Evolutionary conservation across 2,329 filamentous ascomycete species (phyloP).

Genomic region (Elsinoe perseae): DNA sequence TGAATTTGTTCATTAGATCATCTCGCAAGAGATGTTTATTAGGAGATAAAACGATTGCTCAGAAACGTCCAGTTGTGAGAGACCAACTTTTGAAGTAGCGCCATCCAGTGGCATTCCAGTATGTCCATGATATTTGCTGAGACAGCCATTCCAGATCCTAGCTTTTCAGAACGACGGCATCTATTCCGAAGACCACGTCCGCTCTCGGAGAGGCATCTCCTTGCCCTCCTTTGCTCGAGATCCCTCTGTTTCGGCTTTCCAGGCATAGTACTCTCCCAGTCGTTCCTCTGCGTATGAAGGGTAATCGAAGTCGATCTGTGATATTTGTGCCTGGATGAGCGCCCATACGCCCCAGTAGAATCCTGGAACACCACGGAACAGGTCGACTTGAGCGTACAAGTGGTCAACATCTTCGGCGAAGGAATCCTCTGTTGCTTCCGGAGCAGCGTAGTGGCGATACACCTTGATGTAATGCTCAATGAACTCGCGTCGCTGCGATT

Average conservation of each 20-base stretch:
- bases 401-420: slow-evolving; percentile 40
- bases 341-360: slow-evolving; percentile 94
- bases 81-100: slow-evolving; percentile 8
- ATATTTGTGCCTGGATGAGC: slow-evolving; percentile 87
- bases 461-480: slow-evolving; percentile 72
- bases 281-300: slow-evolving; percentile 79
- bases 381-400: slow-evolving; percentile 73
- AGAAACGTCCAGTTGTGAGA: neutral
- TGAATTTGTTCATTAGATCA: neutral
- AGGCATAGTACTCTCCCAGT: slow-evolving; percentile 86
- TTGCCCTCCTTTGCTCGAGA: slow-evolving; percentile 47
- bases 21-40: neutral
- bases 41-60: neutral
- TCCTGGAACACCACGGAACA: slow-evolving; percentile 80
- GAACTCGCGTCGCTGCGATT: slow-evolving; percentile 68
- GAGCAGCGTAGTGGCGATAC: slow-evolving; percentile 46
- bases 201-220: slow-evolving; percentile 66
- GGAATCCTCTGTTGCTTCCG: slow-evolving; percentile 18
- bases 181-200: slow-evolving; percentile 56
- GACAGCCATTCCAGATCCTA: neutral
- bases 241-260: slow-evolving; percentile 67
- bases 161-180: neutral
- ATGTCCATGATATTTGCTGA: neutral
- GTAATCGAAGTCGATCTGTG: slow-evolving; percentile 95
- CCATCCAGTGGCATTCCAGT: neutral